Base-by-base conservation (phyloP, 169 alveolate genomes). In the Plasmodium fragile region DNA sequence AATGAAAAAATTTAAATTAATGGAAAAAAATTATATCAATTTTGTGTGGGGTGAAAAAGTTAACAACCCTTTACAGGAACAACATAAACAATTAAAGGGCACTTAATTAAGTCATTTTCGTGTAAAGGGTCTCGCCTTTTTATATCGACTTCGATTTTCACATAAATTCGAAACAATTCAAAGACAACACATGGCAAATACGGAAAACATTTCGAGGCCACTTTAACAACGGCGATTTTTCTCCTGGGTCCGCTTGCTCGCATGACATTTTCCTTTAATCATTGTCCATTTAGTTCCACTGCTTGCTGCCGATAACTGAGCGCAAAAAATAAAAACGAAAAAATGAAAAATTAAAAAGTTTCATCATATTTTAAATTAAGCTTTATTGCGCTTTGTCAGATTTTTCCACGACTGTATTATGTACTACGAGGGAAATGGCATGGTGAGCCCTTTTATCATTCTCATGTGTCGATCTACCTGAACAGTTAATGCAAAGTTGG, bases 401-500 rank as follows among this genome's bases (percentile, higher is more conserved):
- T 4, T 65, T 65, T 65, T 65, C 25, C 41, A 65, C 36, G n/a
- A 6, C n/a, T n/a, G 4, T 22, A 5, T 65, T 65, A 65, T 65
- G 39, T 65, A 65, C 32, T 65, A 18, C 10, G 36, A 18, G 30
- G n/a, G 13, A 65, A 18, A 65, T 22, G 41, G n/a, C 18, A 65
- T 28, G 41, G 75, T 65, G n/a, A 0, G 83, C 25, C n/a, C 85
- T 41, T 80, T 41, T 78, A 10, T 25, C 52, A 73, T 53, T 80
- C 82, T 77, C 77, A 28, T 92, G 78, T 82, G 73, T 52, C 7
- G 52, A 92, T 59, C 43, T 92, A 41, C 94, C 96, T 18, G 97
- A 94, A 87, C 97, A 95, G 82, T 93, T 95, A 41, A 95, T 83
- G 75, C 97, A 95, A 55, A 95, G 96, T 45, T 95, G 97, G 92